A percentile compares a stretch with the other conserved stretches of the same genome.
These are phyloP conservation scores for Dalbergia cochinchinensis DNA, from an alignment of 306 rosid genomes.

Conservation along the genomic window DNA sequence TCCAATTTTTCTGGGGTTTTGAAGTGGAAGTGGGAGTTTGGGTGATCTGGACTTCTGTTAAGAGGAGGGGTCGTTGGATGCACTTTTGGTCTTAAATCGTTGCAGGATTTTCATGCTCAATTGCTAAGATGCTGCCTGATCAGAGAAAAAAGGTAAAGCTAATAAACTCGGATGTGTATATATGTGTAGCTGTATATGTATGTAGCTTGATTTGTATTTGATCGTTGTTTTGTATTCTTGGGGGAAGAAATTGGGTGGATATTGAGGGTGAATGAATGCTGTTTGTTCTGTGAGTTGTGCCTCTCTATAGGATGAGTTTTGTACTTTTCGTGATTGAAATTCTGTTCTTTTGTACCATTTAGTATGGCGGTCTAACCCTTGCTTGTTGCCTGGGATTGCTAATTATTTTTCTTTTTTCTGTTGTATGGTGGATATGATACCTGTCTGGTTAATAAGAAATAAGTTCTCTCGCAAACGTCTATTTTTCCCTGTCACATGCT, in stretches of 20 bases:
- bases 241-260: not conserved
- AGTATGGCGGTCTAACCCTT: conserved; percentile 32
- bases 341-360: not conserved
- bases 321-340: conserved; percentile 7
- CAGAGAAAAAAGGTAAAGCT: conserved; percentile 89
- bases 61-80: conserved; percentile 58
- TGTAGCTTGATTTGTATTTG: conserved; percentile 32
- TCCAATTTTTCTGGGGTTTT: conserved; percentile 44
- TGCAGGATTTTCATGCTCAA: conserved; percentile 58
- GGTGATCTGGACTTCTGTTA: conserved; percentile 60
- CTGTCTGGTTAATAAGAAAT: conserved; percentile 26
- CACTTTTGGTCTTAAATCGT: conserved; percentile 49
- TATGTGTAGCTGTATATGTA: not conserved
- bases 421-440: conserved; percentile 17
- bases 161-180: conserved; percentile 1
- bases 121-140: conserved; percentile 79
- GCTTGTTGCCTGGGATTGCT: not conserved
- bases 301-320: not conserved
- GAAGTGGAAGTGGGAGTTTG: conserved; percentile 48
- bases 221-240: conserved; percentile 13
- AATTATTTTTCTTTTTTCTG: no score
- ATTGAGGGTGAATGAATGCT: conserved; percentile 20
- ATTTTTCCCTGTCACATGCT: conserved; percentile 7
- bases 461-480: conserved; percentile 31
- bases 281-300: conserved; percentile 40